Base-by-base conservation (phyloP, 352 stramenopile genomes). In the Globisporangium radiosum region DNA sequence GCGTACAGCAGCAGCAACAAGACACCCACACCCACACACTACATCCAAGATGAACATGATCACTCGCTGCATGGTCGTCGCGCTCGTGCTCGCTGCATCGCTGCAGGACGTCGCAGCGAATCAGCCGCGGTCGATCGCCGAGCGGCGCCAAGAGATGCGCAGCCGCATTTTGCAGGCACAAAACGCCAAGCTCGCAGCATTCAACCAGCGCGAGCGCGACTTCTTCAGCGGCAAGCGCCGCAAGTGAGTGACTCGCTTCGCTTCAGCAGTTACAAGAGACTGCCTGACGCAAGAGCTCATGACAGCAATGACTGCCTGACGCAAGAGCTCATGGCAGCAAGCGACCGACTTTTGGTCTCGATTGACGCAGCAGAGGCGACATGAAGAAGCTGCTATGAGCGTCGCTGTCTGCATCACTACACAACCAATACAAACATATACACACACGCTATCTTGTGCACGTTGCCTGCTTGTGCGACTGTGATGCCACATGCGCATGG, bases 211-310 rank as follows among this genome's bases (percentile, higher is more conserved):
- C 38, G 65, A 71, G 50, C 14, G 15, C 5, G 65, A 68, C 47
- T 71, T 66, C 36, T 71, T 60, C 62, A 71, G 56, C 48, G 54
- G 60, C 54, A 64, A 64, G 59, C 59, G 59, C 25, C 52, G 59
- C 52, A 64, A 64, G 59, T 64, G 36, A 63, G n/a, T 25, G 19
- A 25, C 9, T 33, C 25, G 25, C 25, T 33, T 33, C 10, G 36
- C 40, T 44, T 44, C 11, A 7, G 3, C 40, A 13, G 11, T 2
- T 33, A 2, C 25, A 33, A 33, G 25, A 33, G 25, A 33, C 1
- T 33, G 25, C 25, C 2, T 33, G 25, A 33, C 2, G 25, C 25
- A 33, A 33, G 25, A 33, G 25, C 25, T 33, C 1, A 0, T 3
- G 25, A 33, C 25, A 33, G 25, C 25, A 33, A 33, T n/a, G 25